Evolutionary conservation across 805 yeast species (phyloP).

Genomic region (Kluyveromyces lactis): DNA sequence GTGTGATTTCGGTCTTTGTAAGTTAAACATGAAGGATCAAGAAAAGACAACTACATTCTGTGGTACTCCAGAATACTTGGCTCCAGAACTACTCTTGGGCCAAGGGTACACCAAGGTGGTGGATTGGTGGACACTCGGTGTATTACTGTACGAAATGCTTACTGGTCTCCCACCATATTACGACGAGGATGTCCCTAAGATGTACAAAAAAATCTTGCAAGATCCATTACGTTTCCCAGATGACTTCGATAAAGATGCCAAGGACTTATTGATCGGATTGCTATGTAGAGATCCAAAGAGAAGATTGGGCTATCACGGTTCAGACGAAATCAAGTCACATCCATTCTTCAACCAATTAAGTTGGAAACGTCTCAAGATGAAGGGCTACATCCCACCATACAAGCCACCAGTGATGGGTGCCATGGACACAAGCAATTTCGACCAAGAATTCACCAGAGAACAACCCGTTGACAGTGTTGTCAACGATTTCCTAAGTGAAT

Average conservation of each 20-base stretch:
- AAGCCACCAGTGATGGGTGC: conserved; percentile 84
- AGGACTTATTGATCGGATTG: conserved; percentile 64
- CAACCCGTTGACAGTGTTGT: conserved; percentile 93
- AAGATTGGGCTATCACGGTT: conserved; percentile 73
- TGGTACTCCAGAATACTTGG: conserved; percentile 96
- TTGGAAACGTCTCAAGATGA: conserved; percentile 74
- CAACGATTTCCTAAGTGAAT: conserved; percentile 81
- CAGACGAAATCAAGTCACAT: conserved; percentile 76
- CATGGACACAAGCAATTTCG: conserved; percentile 88
- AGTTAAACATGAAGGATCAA: conserved; percentile 84
- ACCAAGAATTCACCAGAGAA: conserved; percentile 84
- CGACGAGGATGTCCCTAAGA: conserved; percentile 84
- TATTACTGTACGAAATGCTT: conserved; percentile 87
- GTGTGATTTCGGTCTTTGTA: conserved; percentile 96
- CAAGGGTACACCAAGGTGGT: conserved; percentile 94
- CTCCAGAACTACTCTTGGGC: conserved; percentile 86
- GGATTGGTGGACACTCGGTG: conserved; percentile 99
- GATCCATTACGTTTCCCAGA: conserved; percentile 86
- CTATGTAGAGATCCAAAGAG: conserved; percentile 78
- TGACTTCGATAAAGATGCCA: conserved; percentile 79
- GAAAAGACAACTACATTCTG: conserved; percentile 91
- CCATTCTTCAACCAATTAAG: conserved; percentile 83
- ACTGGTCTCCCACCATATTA: conserved; percentile 96
- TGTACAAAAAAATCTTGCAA: conserved; percentile 89
- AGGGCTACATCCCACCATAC: conserved; percentile 91